Evolutionary conservation across 208 protist genomes (phyloP), one percentile per base, ranked within the genome.

Genomic region (Trypanosoma boissoni): DNA sequence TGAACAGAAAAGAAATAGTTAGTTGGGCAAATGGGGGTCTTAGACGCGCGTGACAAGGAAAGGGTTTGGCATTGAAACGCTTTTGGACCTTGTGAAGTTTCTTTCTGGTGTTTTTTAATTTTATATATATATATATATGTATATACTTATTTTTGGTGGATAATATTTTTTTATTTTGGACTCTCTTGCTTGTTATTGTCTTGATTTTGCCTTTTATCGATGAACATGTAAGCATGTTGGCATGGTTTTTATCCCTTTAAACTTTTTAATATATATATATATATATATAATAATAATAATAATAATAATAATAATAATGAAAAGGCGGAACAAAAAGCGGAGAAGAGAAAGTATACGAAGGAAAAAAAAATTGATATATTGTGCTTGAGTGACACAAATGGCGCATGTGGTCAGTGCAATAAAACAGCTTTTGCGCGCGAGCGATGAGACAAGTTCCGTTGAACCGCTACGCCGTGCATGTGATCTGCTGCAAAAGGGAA

Each of bases 401-500:
- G 36, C 63, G 14, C 54, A 59, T 20, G 45, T 75, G 43, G 27
- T 63, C 8, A 52, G 27, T 42, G 65, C 66, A 26, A 65, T 86
- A 10, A 76, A 81, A 48, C 58, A 70, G 14, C 60, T 54, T 20
- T 64, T 86, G 34, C 42, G 43, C 6, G 32, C 58, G 5, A 72
- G 74, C 24, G 42, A 50, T 16, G 55, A 63, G 16, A 46, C 51
- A 12, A 12, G 42, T 18, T 67, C 72, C 36, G 50, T 55, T 16
- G 42, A 52, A 23, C 64, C 67, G 2, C 51, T 80, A 9, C 23
- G 51, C 16, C 8, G 21, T 10, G 79, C 79, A 16, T 76, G 64
- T 34, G n/a, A 64, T 7, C 51, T 51, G 8, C 54, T 88, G 1
- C 56, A 77, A 23, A 24, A 48, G 32, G 41, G 50, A 9, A 29